These are phyloP conservation scores for Solanum rostratum DNA, from an alignment of 257 asterid genomes.

Conservation along the genomic window DNA sequence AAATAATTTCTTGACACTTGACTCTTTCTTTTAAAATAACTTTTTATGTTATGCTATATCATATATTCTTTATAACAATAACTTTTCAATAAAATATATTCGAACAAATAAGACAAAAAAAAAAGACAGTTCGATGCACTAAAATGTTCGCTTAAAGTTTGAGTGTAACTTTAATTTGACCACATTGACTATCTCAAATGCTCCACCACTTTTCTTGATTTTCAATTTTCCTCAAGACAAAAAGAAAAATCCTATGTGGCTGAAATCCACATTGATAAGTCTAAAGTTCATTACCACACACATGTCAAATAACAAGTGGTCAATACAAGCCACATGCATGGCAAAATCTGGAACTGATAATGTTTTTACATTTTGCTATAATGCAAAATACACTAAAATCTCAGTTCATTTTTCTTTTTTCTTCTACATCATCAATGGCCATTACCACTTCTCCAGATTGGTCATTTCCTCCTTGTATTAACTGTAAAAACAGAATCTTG, in stretches of 20 bases:
- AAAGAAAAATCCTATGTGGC: neutral
- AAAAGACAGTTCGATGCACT: neutral
- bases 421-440: slow-evolving; percentile 30
- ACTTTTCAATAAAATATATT: neutral
- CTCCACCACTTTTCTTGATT: neutral
- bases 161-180: neutral
- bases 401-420: neutral
- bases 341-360: slow-evolving; percentile 28
- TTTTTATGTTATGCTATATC: too few species aligned
- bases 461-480: slow-evolving; percentile 28
- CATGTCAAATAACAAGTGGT: slow-evolving; percentile 40
- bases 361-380: slow-evolving; percentile 7
- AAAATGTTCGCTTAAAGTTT: neutral
- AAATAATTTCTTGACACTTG: too few species aligned
- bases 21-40: too few species aligned
- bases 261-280: neutral
- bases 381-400: slow-evolving; percentile 1
- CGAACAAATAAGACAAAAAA: neutral
- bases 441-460: slow-evolving; percentile 50
- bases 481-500: slow-evolving; percentile 11
- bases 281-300: slow-evolving; percentile 19
- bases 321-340: slow-evolving; percentile 25
- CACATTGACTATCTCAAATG: neutral
- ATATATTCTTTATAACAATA: neutral
- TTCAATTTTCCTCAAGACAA: neutral